Base-by-base conservation (phyloP, 441 rosid genomes). In the Populus trichocarpa region DNA sequence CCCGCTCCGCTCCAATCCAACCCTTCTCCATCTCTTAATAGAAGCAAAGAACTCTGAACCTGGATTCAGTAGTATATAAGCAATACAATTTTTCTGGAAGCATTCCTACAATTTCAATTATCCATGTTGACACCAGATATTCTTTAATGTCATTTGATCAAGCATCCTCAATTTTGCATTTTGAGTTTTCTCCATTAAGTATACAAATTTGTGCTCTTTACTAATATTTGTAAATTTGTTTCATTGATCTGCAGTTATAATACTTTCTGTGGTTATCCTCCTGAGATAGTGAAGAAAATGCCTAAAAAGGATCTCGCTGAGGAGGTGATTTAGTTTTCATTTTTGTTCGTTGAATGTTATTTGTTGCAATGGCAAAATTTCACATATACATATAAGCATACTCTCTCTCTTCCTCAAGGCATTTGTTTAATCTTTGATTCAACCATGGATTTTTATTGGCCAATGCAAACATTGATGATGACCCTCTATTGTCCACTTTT, bases 281-380 rank as follows among this genome's bases (percentile, higher is more conserved):
- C 99, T 20, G 99, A 96, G 78, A 82, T 96, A 75, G 98, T 92
- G 75, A 96, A 93, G 89, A 96, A 91, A 85, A 91, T 94, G 99
- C 97, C 98, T 32, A 96, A 88, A 82, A 91, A 84, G 81, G 98
- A 95, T 83, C 97, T 95, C 35, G 95, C 97, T 6, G 99, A 95
- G 83, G 99, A 93, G 97, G 99, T 96, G 78, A 81, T 78, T 77
- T 32, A 69, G 75, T 71, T 75, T 77, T 70, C 74, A 53, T 59
- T 42, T 18, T n/a, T 69, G 65, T 76, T 26, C 32, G 50, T 77
- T 69, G 61, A 35, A 23, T 67, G 22, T 38, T 61, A 18, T 77
- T 74, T 72, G 71, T 73, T 72, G 63, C 67, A 57, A 69, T 35
- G 35, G 12, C 46, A 40, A 50, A 13, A 64, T 53, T 53, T 74